These are phyloP conservation scores for Coemansia sp. DNA, from an alignment of 192 early-diverging fungal genomes.

Conservation along the genomic window DNA sequence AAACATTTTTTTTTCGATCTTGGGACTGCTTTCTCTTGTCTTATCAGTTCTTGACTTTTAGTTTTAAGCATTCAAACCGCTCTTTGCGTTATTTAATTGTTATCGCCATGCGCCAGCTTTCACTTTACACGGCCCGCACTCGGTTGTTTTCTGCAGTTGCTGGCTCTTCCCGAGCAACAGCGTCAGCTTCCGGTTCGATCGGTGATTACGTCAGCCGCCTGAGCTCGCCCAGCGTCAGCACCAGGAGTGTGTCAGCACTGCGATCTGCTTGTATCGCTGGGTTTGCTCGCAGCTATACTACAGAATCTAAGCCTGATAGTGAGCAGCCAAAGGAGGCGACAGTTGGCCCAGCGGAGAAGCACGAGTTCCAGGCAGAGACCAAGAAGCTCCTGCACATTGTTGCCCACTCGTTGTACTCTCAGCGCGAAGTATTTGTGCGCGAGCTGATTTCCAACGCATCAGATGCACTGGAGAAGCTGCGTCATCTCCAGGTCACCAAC, in stretches of 20 bases:
- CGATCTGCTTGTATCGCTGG: background rate
- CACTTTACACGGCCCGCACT: slow-evolving; percentile 23
- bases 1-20: too few species aligned
- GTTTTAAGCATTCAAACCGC: background rate
- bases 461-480: slow-evolving; percentile 92
- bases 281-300: slow-evolving; percentile 31
- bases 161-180: background rate
- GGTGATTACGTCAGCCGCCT: slow-evolving; percentile 1
- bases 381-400: slow-evolving; percentile 90
- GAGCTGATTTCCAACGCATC: slow-evolving; percentile 97
- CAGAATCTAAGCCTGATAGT: slow-evolving; percentile 14
- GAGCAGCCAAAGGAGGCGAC: slow-evolving; percentile 1
- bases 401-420: slow-evolving; percentile 96
- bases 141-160: slow-evolving; percentile 13
- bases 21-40: too few species aligned
- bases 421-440: slow-evolving; percentile 92
- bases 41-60: background rate
- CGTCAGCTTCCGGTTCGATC: background rate
- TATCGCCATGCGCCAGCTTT: slow-evolving; percentile 38
- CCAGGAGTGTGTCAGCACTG: background rate
- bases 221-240: background rate
- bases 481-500: slow-evolving; percentile 80
- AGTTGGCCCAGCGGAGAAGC: slow-evolving; percentile 52
- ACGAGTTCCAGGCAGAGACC: slow-evolving; percentile 86
- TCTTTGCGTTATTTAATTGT: background rate